phyloP scores from a whole-genome alignment of 768 basidiomycete species.

The Neoboletus magnificus region DNA sequence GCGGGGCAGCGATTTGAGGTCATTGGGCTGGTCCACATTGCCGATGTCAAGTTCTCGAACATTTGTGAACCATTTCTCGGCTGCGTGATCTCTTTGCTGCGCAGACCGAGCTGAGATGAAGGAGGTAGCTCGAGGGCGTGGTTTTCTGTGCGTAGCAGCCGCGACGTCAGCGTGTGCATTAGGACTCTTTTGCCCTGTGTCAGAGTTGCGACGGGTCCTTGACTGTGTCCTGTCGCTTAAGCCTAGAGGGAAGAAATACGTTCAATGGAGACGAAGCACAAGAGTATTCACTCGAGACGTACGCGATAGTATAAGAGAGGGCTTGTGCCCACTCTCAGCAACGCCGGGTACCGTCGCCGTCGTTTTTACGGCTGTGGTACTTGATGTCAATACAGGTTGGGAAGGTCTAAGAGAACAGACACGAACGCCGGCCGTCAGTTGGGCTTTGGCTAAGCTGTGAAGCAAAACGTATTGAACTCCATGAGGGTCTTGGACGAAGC shows the following conservation, averaged over 20 bases:
- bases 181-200: background rate
- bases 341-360: background rate
- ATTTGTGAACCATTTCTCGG: constrained; percentile 23
- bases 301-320: constrained; percentile 20
- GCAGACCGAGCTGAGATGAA: constrained; percentile 24
- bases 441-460: constrained; percentile 3
- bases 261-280: background rate
- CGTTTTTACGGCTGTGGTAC: constrained; percentile 1
- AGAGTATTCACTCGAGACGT: constrained; percentile 6
- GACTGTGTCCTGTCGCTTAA: constrained; percentile 10
- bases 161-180: background rate
- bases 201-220: constrained; percentile 1
- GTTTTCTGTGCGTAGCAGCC: background rate
- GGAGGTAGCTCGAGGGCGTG: constrained; percentile 11
- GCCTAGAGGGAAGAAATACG: constrained; percentile 10
- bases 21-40: background rate
- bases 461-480: constrained; percentile 6
- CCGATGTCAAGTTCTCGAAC: constrained; percentile 20
- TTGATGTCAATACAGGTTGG: constrained; percentile 1
- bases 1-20: background rate
- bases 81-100: constrained; percentile 19
- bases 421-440: background rate
- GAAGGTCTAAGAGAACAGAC: background rate
- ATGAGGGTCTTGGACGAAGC: constrained; percentile 6
- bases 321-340: background rate